phyloP scores from a whole-genome alignment of 2,329 filamentous ascomycete genomes.

The Pseudogymnoascus sp. region DNA sequence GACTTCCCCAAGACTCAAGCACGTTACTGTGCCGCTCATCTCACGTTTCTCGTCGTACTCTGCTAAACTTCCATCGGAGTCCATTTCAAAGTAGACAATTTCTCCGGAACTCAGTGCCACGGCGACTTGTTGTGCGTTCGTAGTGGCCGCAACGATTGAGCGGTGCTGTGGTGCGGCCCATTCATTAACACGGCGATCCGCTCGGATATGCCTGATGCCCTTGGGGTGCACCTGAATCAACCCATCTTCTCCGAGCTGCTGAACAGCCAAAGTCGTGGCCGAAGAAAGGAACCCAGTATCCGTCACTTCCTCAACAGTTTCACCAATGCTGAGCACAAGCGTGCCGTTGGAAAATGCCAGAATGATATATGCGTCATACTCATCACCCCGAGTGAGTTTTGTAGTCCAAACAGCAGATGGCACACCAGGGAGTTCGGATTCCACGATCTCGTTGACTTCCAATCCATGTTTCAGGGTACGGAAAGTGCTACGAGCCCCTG shows the following conservation, averaged over 20 bases:
- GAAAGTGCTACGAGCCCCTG: slow-evolving; percentile 83
- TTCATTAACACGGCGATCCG: slow-evolving; percentile 72
- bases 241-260: slow-evolving; percentile 88
- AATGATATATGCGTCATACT: slow-evolving; percentile 93
- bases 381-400: slow-evolving; percentile 72
- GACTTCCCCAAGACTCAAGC: slow-evolving; percentile 86
- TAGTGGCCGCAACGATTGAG: slow-evolving; percentile 88
- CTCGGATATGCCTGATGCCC: slow-evolving; percentile 85
- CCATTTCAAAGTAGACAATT: slow-evolving; percentile 97
- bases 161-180: slow-evolving; percentile 92
- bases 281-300: slow-evolving; percentile 88
- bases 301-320: slow-evolving; percentile 91
- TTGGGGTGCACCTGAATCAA: slow-evolving; percentile 94
- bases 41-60: slow-evolving; percentile 94
- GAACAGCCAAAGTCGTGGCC: slow-evolving; percentile 84
- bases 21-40: slow-evolving; percentile 93
- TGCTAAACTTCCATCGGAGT: slow-evolving; percentile 79
- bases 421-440: slow-evolving; percentile 82
- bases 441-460: slow-evolving; percentile 91
- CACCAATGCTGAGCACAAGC: slow-evolving; percentile 87
- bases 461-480: slow-evolving; percentile 87
- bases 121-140: slow-evolving; percentile 88
- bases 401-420: slow-evolving; percentile 93
- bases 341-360: slow-evolving; percentile 87
- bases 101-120: slow-evolving; percentile 93